Evolutionary conservation across 1,139 yeast species (phyloP).

Genomic region (Meyerozyma smithsonii): DNA sequence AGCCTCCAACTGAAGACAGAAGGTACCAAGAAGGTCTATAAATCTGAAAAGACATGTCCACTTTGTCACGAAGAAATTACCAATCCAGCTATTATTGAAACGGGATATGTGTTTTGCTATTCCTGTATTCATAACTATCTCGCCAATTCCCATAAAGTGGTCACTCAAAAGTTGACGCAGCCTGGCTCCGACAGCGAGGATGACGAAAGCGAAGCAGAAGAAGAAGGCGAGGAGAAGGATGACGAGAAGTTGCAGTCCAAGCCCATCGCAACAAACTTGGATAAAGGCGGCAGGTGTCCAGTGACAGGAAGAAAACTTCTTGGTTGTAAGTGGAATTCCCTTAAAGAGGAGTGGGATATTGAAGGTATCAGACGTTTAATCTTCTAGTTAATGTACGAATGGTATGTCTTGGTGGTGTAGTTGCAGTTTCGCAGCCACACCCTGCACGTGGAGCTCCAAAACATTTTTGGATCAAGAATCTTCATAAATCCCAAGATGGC

Average conservation of each 20-base stretch:
- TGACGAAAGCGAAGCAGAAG: constrained; percentile 9
- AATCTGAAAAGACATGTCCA: constrained; percentile 52
- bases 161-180: constrained; percentile 17
- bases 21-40: constrained; percentile 17
- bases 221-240: constrained; percentile 15
- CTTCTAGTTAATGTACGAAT: constrained; percentile 26
- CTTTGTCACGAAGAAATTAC: constrained; percentile 62
- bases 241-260: constrained; percentile 19
- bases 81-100: constrained; percentile 85
- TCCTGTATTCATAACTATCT: constrained; percentile 74
- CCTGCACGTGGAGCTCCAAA: neutral
- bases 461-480: neutral
- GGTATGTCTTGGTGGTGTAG: neutral
- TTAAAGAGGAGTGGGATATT: constrained; percentile 62
- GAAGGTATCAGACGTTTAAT: constrained; percentile 72
- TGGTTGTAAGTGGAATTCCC: constrained; percentile 64
- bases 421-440: constrained; percentile 1
- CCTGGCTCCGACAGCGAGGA: constrained; percentile 4
- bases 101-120: constrained; percentile 89
- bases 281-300: constrained; percentile 77
- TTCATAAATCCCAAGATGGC: neutral
- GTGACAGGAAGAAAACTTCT: constrained; percentile 69
- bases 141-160: constrained; percentile 39
- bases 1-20: constrained; percentile 7
- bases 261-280: constrained; percentile 17